Conservation (phyloP, 805 yeast species). For the Lachancea kluyveri region DNA sequence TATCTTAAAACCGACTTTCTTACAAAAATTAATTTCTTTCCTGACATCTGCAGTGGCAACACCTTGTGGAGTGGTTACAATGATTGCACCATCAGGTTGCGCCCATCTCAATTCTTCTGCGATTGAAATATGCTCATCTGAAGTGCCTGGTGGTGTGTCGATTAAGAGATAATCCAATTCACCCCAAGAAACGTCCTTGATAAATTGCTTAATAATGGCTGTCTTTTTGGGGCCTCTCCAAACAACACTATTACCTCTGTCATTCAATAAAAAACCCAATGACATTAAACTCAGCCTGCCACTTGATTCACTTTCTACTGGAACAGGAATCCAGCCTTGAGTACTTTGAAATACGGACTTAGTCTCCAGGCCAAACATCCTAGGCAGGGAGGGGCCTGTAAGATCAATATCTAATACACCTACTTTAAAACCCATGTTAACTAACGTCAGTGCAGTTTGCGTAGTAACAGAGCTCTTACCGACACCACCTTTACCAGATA, state of each 20-base stretch:
- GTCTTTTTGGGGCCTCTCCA: slow-evolving; percentile 99
- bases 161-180: slow-evolving; percentile 66
- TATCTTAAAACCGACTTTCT: slow-evolving; percentile 71
- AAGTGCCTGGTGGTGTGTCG: slow-evolving; percentile 98
- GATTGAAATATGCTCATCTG: slow-evolving; percentile 95
- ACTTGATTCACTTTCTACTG: slow-evolving; percentile 30
- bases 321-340: slow-evolving; percentile 91
- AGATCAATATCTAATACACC: slow-evolving; percentile 93
- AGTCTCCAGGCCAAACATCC: slow-evolving; percentile 89
- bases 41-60: slow-evolving; percentile 92
- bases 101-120: slow-evolving; percentile 79
- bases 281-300: slow-evolving; percentile 68
- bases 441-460: slow-evolving; percentile 81
- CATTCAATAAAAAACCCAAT: slow-evolving; percentile 76
- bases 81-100: slow-evolving; percentile 83
- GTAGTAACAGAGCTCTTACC: slow-evolving; percentile 96
- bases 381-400: slow-evolving; percentile 93
- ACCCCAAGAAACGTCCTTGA: slow-evolving; percentile 90
- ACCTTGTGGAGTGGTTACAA: slow-evolving; percentile 94
- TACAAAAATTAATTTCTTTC: slow-evolving; percentile 89
- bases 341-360: slow-evolving; percentile 74
- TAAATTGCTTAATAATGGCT: slow-evolving; percentile 92
- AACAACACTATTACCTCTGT: slow-evolving; percentile 85
- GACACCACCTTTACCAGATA: slow-evolving; percentile 96
- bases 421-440: slow-evolving; percentile 65